Conservation (phyloP, 768 basidiomycete genomes). For the Boletus reticulatus region DNA sequence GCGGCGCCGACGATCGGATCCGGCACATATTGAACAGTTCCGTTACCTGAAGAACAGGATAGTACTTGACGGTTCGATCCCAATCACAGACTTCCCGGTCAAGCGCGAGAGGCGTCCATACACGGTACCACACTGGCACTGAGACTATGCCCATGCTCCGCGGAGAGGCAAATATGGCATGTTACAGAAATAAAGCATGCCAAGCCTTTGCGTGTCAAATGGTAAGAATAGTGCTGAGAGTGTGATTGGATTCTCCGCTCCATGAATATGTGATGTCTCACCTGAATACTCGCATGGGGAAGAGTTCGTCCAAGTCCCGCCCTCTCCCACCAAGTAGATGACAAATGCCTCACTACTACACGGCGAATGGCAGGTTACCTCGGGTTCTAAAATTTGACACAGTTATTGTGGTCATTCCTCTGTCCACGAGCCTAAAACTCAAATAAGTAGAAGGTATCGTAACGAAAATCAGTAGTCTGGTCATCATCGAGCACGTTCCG, state of each 20-base stretch:
- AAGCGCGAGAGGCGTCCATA: no score
- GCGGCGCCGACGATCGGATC: conserved; percentile 14
- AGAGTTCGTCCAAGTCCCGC: not conserved
- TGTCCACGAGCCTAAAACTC: not conserved
- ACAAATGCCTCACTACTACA: not conserved
- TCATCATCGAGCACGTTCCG: no score
- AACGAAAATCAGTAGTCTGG: no score
- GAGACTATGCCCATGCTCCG: not conserved
- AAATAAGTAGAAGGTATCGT: no score
- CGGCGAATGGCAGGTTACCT: not conserved
- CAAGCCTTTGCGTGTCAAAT: conserved; percentile 2
- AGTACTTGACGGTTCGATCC: not conserved
- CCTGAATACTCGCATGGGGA: not conserved
- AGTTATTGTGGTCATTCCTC: not conserved
- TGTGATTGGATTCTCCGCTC: not conserved
- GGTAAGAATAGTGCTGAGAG: conserved; percentile 7
- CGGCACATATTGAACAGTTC: not conserved
- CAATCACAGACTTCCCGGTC: no score
- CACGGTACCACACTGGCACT: not conserved
- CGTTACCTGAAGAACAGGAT: not conserved
- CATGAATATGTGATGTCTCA: not conserved
- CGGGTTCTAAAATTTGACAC: not conserved
- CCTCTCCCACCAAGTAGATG: not conserved
- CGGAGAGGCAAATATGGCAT: not conserved
- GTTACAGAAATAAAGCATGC: not conserved